phyloP scores from a whole-genome alignment of 2,329 filamentous ascomycete genomes.

The Pseudocercospora fijiensis region DNA sequence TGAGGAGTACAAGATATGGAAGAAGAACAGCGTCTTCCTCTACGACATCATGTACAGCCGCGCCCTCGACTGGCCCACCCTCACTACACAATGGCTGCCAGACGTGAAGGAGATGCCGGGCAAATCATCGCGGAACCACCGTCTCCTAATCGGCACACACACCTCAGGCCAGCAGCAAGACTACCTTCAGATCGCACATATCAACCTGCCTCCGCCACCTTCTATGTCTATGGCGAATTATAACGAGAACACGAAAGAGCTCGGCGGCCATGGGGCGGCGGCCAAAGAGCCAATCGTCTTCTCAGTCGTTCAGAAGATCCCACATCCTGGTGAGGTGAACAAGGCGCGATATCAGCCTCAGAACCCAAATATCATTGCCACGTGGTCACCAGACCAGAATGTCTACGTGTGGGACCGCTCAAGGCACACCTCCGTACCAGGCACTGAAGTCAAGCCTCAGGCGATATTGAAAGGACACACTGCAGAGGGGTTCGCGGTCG shows the following conservation, averaged over 20 bases:
- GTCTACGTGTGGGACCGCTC: slow-evolving; percentile 95
- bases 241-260: slow-evolving; percentile 87
- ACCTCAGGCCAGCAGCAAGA: slow-evolving; percentile 83
- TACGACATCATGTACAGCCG: slow-evolving; percentile 97
- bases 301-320: slow-evolving; percentile 90
- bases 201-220: slow-evolving; percentile 82
- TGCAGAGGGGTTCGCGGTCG: slow-evolving; percentile 85
- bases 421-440: slow-evolving; percentile 79
- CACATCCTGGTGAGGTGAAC: slow-evolving; percentile 95
- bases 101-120: slow-evolving; percentile 83
- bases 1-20: slow-evolving; percentile 99
- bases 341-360: slow-evolving; percentile 97
- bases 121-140: slow-evolving; percentile 83
- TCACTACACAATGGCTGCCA: slow-evolving; percentile 97
- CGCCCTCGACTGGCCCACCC: slow-evolving; percentile 93
- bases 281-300: slow-evolving; percentile 77
- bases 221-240: slow-evolving; percentile 76
- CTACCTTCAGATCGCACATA: slow-evolving; percentile 90
- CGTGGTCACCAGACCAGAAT: slow-evolving; percentile 80
- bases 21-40: slow-evolving; percentile 97
- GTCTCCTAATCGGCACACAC: slow-evolving; percentile 89
- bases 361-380: slow-evolving; percentile 94
- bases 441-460: slow-evolving; percentile 66
- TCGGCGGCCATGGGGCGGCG: slow-evolving; percentile 86
- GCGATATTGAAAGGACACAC: slow-evolving; percentile 82